Evolutionary conservation across 768 basidiomycete genomes (phyloP), one percentile per base, ranked within the genome.

Genomic region (Tremella mesenterica): DNA sequence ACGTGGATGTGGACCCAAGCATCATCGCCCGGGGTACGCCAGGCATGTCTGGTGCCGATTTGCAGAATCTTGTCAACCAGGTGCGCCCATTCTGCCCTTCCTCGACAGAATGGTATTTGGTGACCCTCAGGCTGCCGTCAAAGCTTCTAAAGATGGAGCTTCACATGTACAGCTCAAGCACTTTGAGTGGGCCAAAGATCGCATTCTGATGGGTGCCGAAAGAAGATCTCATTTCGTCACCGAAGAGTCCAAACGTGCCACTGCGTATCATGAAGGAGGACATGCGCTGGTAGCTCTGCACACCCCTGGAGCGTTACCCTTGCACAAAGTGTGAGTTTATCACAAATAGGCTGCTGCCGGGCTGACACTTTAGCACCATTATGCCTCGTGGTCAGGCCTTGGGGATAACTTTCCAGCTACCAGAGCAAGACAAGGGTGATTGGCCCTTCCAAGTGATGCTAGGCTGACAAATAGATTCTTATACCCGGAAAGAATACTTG

Each of bases 141-240:
- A 93, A 71, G 95, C 95, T 9, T 84, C 89, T 12, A 84, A 87
- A 65, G 88, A 96, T 61, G 82, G 80, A 7, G 84, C 81, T 38
- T 79, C 76, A 44, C 79, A 81, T 56, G 90, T 99, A 5, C 75
- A 74, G 21, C 72, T 86, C 55, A 82, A 79, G 58, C 91, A 99
- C 71, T 87, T 97, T 70, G 93, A 97, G 76, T 99, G 95, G 95
- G 95, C 95, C 12, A 95, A 88, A 79, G 89, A 93, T 73, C 85
- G 89, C 52, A 96, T 97, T 56, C 76, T 95, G 57, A 92, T 99
- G 91, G 95, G 95, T 38, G 88, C 88, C 7, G 93, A 97, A 74
- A 80, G 95, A 57, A 86, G 83, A 76, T 91, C 86, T 52, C 83
- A 85, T 36, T 91, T 83, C 69, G 86, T 96, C 56, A 85, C 88